These are phyloP conservation scores for Psophocarpus tetragonolobus DNA, from an alignment of 306 rosid genomes.

Conservation along the genomic window DNA sequence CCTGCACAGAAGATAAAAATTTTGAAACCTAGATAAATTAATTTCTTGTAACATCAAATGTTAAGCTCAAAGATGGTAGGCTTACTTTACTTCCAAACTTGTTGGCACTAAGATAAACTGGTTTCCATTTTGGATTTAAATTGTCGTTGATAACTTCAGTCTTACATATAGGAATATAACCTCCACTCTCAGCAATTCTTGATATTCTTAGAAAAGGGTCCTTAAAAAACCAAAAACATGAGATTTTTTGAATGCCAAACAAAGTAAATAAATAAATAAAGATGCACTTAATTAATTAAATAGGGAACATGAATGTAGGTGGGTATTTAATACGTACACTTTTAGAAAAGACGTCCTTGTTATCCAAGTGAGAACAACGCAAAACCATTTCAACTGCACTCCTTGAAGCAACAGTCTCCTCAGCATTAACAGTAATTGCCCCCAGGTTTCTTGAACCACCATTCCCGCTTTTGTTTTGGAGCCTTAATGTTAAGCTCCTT, in stretches of 20 bases:
- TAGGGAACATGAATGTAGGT: not conserved
- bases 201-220: constrained; percentile 87
- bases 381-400: constrained; percentile 62
- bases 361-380: constrained; percentile 74
- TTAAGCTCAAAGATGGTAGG: constrained; percentile 13
- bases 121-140: constrained; percentile 84
- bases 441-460: constrained; percentile 54
- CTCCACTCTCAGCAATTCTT: constrained; percentile 76
- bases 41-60: constrained; percentile 3
- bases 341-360: constrained; percentile 76
- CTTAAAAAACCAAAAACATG: constrained; percentile 45
- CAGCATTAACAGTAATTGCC: constrained; percentile 69
- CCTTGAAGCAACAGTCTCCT: constrained; percentile 70
- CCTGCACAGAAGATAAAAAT: constrained; percentile 47
- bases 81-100: constrained; percentile 84
- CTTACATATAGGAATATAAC: constrained; percentile 80
- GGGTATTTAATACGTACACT: constrained; percentile 47
- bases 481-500: constrained; percentile 53
- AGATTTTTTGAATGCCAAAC: not conserved
- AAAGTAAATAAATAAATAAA: not conserved
- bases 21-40: constrained; percentile 6
- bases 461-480: constrained; percentile 42
- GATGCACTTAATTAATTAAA: not conserved
- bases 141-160: constrained; percentile 76
- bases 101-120: constrained; percentile 56